Percentiles rank a stretch among this genome's conserved stretches.
These are phyloP conservation scores for Cryptosporidium viatorum DNA, from an alignment of 169 alveolate species.

Conservation along the genomic window DNA sequence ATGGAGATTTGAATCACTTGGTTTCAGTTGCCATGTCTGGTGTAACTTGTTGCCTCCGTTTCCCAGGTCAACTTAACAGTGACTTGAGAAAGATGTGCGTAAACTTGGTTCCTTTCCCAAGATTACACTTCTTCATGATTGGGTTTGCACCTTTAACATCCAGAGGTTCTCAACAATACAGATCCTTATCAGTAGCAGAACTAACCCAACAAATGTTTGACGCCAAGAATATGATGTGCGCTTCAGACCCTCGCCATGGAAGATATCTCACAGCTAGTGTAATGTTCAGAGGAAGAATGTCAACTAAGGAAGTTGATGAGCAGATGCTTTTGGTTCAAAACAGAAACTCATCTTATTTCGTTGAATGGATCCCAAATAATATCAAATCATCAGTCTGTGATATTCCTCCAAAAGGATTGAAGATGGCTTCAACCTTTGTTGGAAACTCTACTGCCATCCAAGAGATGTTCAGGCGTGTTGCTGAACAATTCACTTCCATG, in stretches of 20 bases:
- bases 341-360: slow-evolving; percentile 97
- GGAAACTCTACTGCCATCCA: slow-evolving; percentile 98
- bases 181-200: slow-evolving; percentile 98
- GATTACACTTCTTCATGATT: slow-evolving; percentile 98
- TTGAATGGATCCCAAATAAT: slow-evolving; percentile 99
- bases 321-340: slow-evolving; percentile 98
- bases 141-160: slow-evolving; percentile 98
- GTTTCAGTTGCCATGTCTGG: slow-evolving; percentile 98
- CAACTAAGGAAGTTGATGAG: slow-evolving; percentile 99
- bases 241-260: slow-evolving; percentile 99
- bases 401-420: slow-evolving; percentile 98
- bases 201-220: slow-evolving; percentile 99
- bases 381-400: slow-evolving; percentile 97
- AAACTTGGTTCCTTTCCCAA: slow-evolving; percentile 98
- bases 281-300: slow-evolving; percentile 99
- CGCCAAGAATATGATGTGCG: slow-evolving; percentile 99
- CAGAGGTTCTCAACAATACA: slow-evolving; percentile 98
- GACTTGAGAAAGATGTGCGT: slow-evolving; percentile 96
- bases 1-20: slow-evolving; percentile 97
- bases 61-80: slow-evolving; percentile 97
- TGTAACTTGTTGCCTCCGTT: slow-evolving; percentile 96
- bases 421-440: slow-evolving; percentile 97
- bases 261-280: slow-evolving; percentile 98
- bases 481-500: slow-evolving; percentile 97
- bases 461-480: slow-evolving; percentile 97